Conservation (phyloP, 768 basidiomycete genomes). For the Asterophora lycoperdoides region DNA sequence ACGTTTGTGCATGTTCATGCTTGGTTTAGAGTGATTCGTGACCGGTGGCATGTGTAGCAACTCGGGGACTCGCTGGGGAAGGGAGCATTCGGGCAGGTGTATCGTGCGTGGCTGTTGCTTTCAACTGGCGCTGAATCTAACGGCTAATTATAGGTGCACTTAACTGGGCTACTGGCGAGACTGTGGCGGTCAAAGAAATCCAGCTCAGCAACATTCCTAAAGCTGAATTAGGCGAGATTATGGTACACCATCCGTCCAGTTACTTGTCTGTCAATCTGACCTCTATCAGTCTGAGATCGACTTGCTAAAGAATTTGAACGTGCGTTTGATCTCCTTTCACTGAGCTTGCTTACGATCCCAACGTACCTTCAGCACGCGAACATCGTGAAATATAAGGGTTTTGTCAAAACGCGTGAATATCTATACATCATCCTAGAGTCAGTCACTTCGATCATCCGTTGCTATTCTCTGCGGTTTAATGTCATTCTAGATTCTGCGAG, state of each 20-base stretch:
- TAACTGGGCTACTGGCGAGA: slow-evolving; percentile 96
- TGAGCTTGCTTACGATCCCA: neutral
- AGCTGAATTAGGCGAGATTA: slow-evolving; percentile 92
- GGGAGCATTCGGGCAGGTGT: slow-evolving; percentile 96
- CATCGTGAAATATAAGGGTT: slow-evolving; percentile 99
- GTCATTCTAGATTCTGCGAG: slow-evolving; percentile 76
- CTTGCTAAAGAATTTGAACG: slow-evolving; percentile 93
- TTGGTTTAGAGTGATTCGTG: neutral
- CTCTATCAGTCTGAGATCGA: slow-evolving; percentile 85
- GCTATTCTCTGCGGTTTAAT: neutral
- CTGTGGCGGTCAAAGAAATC: slow-evolving; percentile 98
- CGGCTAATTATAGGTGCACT: slow-evolving; percentile 56
- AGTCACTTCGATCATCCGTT: slow-evolving; percentile 22
- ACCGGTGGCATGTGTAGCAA: slow-evolving; percentile 56
- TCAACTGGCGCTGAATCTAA: slow-evolving; percentile 10
- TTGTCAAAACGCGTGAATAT: slow-evolving; percentile 90
- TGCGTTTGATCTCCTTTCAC: slow-evolving; percentile 32
- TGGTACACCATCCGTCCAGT: slow-evolving; percentile 54
- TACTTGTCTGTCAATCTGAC: slow-evolving; percentile 13
- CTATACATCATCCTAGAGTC: slow-evolving; percentile 96
- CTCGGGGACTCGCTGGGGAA: slow-evolving; percentile 94
- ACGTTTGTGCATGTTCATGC: slow-evolving; percentile 36
- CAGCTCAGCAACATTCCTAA: slow-evolving; percentile 91
- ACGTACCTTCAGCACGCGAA: slow-evolving; percentile 69
- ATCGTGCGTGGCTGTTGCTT: slow-evolving; percentile 55